Base-by-base conservation (phyloP, 2,329 filamentous ascomycete genomes). In the Chrysosporium keratinophilum region DNA sequence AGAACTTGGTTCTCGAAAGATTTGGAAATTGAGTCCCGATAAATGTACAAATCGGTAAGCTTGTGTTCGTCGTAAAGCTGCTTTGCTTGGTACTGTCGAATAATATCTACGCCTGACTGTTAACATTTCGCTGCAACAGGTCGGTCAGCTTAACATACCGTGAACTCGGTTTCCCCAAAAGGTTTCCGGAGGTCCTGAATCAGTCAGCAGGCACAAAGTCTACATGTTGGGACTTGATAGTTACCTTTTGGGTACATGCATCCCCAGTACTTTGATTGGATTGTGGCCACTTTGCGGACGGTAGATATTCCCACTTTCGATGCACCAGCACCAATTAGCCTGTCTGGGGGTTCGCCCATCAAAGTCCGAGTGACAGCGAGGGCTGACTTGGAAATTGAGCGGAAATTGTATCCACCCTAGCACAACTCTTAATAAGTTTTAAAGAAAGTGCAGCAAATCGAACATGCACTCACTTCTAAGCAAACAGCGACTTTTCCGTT, bases 311-410 rank as follows among this genome's bases (percentile, higher is more conserved):
- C 80, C 40, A 70, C 66, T 7, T 71, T 67, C 0, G 78, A 77
- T 1, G 79, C 72, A 5, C 69, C 63, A 1, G 73, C 70, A 6
- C 72, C 67, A 47, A 68, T 67, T 12, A 83, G 66, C 50, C 79
- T 74, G 54, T 82, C 81, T 2, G 93, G 93, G 10, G 91, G 88
- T 64, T 98, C 90, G 19, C 93, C 89, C 89, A 98, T 97, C 43
- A 98, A 76, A 0, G 91, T 96, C 56, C 83, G 83, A 1, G 88
- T 93, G 1, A 98, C 93, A 2, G 91, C 88, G 3, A 96, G 78
- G 1, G 93, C 90, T 3, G 93, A 97, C 54, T 87, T 83, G 0
- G 93, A 95, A 55, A 98, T 98, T 0, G 93, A 93, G 46, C 82
- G 76, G 20, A 98, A 80, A 63, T 97, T 97, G 70, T 98, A 98